These are phyloP conservation scores for Azolla pinnata DNA, from an alignment of 75 land plant species.

Conservation along the genomic window DNA sequence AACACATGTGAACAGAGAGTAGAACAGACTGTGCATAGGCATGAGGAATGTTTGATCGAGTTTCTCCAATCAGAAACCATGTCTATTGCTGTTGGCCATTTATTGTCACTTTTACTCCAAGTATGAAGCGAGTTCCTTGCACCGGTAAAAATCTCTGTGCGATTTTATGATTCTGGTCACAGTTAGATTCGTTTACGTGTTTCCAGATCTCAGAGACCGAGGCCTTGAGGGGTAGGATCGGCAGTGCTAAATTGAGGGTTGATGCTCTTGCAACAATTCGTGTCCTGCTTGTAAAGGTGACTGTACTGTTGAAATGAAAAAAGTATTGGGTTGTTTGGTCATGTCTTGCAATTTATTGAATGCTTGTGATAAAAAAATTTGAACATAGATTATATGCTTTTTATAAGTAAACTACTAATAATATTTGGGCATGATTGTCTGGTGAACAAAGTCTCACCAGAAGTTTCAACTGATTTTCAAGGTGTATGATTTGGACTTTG, in stretches of 20 bases:
- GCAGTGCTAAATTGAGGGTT: slow-evolving; percentile 66
- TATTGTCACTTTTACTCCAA: slow-evolving; percentile 77
- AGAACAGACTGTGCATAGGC: slow-evolving; percentile 5
- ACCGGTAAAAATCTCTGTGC: not conserved
- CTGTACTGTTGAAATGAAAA: not conserved
- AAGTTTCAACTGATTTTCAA: no score
- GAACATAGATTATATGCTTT: no score
- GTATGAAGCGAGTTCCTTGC: slow-evolving; percentile 18
- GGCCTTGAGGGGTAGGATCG: slow-evolving; percentile 61
- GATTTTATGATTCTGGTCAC: not conserved
- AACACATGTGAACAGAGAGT: not conserved
- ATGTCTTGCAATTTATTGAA: no score
- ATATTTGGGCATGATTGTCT: no score
- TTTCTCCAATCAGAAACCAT: slow-evolving; percentile 69
- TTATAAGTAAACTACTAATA: no score
- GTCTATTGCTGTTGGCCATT: slow-evolving; percentile 83
- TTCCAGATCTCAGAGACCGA: slow-evolving; percentile 71
- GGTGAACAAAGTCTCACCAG: no score
- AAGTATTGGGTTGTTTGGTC: no score
- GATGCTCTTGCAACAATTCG: slow-evolving; percentile 74
- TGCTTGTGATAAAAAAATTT: no score
- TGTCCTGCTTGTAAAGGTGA: slow-evolving; percentile 62
- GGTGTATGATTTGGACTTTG: no score
- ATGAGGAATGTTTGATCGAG: slow-evolving; percentile 43
- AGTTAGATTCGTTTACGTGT: not conserved